Conservation (phyloP, 2,329 filamentous ascomycete species). For the Aspergillus tubingensis region DNA sequence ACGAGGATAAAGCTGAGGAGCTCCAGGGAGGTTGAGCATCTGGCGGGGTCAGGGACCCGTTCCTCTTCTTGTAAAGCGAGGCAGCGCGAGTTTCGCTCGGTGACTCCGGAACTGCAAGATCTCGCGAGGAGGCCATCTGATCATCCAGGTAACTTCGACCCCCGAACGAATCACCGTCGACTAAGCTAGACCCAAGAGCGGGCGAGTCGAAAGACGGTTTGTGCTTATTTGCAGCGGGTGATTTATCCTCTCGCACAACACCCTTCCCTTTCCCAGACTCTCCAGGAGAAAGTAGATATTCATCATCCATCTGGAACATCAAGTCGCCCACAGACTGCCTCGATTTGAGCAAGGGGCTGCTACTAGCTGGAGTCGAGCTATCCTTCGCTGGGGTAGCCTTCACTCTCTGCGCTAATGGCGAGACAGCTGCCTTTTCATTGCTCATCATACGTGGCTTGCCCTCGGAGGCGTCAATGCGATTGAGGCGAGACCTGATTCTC, state of each 20-base stretch:
- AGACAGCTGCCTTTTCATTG: conserved; percentile 61
- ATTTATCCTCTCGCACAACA: conserved; percentile 24
- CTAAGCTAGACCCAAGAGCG: conserved; percentile 28
- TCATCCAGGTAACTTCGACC: conserved; percentile 31
- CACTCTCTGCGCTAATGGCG: conserved; percentile 46
- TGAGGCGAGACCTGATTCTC: conserved; percentile 64
- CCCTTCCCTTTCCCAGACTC: conserved; percentile 34
- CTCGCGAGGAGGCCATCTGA: conserved; percentile 30
- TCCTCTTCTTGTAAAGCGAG: conserved; percentile 24
- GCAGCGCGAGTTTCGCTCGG: conserved; percentile 26
- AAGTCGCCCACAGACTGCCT: conserved; percentile 72
- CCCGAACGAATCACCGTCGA: conserved; percentile 29
- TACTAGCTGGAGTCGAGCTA: conserved; percentile 49
- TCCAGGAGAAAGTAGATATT: conserved; percentile 41
- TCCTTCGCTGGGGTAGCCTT: conserved; percentile 47
- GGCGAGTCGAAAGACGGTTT: conserved; percentile 29
- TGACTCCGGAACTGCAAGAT: conserved; percentile 24
- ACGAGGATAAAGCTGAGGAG: conserved; percentile 54
- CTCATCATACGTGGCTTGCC: conserved; percentile 63
- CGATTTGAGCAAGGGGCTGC: conserved; percentile 67
- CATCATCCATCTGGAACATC: conserved; percentile 94
- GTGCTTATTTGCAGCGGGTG: conserved; percentile 19
- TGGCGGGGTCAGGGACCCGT: conserved; percentile 27
- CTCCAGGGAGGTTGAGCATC: conserved; percentile 54
- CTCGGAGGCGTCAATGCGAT: conserved; percentile 67